phyloP scores from a whole-genome alignment of 495 filamentous ascomycete genomes.

The Podospora pseudopauciseta region DNA sequence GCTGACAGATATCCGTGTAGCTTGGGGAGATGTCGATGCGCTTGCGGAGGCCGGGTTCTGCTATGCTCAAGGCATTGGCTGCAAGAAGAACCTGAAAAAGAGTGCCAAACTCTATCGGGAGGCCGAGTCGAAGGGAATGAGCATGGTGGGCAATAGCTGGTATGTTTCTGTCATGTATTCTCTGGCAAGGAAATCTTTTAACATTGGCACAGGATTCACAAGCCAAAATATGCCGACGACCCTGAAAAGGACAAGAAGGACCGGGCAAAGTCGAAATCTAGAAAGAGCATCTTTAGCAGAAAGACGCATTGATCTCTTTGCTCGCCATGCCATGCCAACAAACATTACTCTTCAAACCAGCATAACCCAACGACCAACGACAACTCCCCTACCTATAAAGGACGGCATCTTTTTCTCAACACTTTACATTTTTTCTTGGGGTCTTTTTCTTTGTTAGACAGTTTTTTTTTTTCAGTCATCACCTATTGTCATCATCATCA shows the following conservation, averaged over 20 bases:
- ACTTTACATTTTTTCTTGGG: background rate
- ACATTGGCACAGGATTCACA: slow-evolving; percentile 70
- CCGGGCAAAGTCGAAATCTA: slow-evolving; percentile 45
- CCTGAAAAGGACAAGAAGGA: slow-evolving; percentile 32
- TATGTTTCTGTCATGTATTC: slow-evolving; percentile 47
- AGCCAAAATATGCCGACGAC: slow-evolving; percentile 80
- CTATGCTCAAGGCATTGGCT: slow-evolving; percentile 78
- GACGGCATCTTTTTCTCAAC: slow-evolving; percentile 2
- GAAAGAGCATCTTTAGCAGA: slow-evolving; percentile 43
- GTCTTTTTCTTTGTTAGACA: background rate
- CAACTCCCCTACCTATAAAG: slow-evolving; percentile 12
- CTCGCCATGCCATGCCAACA: background rate
- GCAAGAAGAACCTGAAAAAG: slow-evolving; percentile 94
- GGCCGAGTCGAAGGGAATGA: slow-evolving; percentile 90
- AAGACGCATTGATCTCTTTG: slow-evolving; percentile 18
- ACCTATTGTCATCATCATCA: background rate
- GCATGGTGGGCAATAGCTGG: slow-evolving; percentile 98
- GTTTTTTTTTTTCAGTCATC: background rate
- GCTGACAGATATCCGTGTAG: slow-evolving; percentile 34
- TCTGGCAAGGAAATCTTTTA: fast-evolving
- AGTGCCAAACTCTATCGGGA: slow-evolving; percentile 85
- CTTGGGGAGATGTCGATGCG: slow-evolving; percentile 95
- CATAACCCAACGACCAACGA: slow-evolving; percentile 26
- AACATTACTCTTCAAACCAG: slow-evolving; percentile 1
- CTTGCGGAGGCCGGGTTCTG: slow-evolving; percentile 85